Evolutionary conservation across 805 yeast genomes (phyloP).

Genomic region (Candida boleticola): DNA sequence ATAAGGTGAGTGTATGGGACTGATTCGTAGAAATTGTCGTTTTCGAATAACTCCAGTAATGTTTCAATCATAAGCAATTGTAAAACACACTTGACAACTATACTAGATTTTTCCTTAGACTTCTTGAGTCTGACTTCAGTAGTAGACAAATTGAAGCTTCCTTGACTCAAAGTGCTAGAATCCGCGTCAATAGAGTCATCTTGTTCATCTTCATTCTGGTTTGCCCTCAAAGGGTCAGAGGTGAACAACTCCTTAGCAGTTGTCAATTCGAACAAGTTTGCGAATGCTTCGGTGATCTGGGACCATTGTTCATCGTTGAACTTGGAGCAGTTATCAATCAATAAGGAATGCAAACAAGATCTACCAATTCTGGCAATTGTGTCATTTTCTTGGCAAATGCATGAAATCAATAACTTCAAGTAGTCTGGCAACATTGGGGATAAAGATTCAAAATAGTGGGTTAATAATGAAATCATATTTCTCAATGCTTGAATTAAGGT

Average conservation of each 20-base stretch:
- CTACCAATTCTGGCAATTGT: conserved; percentile 95
- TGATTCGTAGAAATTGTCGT: conserved; percentile 60
- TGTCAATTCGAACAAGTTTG: conserved; percentile 70
- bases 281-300: conserved; percentile 62
- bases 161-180: conserved; percentile 3
- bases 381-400: conserved; percentile 96
- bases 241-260: conserved; percentile 83
- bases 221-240: conserved; percentile 44
- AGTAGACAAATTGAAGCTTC: conserved; percentile 15
- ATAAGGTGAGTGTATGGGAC: conserved; percentile 68
- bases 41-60: conserved; percentile 73
- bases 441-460: conserved; percentile 76
- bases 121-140: conserved; percentile 39
- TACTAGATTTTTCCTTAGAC: conserved; percentile 61
- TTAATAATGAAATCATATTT: conserved; percentile 78
- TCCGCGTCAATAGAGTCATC: conserved; percentile 11
- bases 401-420: conserved; percentile 72
- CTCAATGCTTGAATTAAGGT: conserved; percentile 94
- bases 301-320: conserved; percentile 75
- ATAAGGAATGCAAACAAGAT: conserved; percentile 76
- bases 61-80: conserved; percentile 88
- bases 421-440: conserved; percentile 75
- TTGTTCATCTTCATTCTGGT: conserved; percentile 21
- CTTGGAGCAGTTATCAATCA: conserved; percentile 68
- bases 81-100: conserved; percentile 88